Evolutionary conservation across 768 basidiomycete species (phyloP).

Genomic region (Tulasnella sp.): DNA sequence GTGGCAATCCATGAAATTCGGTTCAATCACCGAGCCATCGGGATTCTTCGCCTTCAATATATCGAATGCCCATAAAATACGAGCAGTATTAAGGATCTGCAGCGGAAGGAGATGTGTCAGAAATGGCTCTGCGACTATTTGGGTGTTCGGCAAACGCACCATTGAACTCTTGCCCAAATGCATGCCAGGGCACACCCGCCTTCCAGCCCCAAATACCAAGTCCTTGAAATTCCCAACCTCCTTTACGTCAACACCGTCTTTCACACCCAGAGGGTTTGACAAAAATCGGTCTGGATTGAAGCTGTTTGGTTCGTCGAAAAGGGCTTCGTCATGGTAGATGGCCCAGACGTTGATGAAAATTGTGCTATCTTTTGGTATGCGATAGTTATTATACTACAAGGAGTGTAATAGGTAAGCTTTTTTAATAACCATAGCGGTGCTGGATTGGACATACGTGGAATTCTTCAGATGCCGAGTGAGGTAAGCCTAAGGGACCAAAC

Average conservation of each 20-base stretch:
- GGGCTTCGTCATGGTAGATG: constrained; percentile 45
- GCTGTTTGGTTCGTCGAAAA: constrained; percentile 48
- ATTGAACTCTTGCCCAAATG: constrained; percentile 1
- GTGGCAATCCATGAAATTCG: constrained; percentile 7
- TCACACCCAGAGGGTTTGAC: constrained; percentile 30
- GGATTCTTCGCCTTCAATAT: constrained; percentile 15
- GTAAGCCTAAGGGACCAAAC: constrained; percentile 46
- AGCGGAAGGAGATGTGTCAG: not conserved
- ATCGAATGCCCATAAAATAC: constrained; percentile 21
- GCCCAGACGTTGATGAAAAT: constrained; percentile 33
- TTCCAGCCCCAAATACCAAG: constrained; percentile 21
- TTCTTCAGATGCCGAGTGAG: constrained; percentile 12
- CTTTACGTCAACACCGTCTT: constrained; percentile 9
- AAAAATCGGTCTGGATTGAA: constrained; percentile 53
- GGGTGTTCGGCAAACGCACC: not conserved
- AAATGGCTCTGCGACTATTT: not conserved
- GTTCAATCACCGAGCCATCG: constrained; percentile 13
- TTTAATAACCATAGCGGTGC: no score
- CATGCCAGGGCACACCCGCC: constrained; percentile 21
- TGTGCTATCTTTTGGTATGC: constrained; percentile 30
- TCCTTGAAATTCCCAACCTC: constrained; percentile 17
- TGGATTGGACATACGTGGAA: not conserved
- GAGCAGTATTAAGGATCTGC: constrained; percentile 6
- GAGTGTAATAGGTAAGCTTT: no score
- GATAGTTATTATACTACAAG: constrained; percentile 29